A percentile compares a stretch with the other conserved stretches of the same genome.
These are phyloP conservation scores for Ophiostoma perfectum DNA, from an alignment of 2,329 filamentous ascomycete species.

Conservation along the genomic window DNA sequence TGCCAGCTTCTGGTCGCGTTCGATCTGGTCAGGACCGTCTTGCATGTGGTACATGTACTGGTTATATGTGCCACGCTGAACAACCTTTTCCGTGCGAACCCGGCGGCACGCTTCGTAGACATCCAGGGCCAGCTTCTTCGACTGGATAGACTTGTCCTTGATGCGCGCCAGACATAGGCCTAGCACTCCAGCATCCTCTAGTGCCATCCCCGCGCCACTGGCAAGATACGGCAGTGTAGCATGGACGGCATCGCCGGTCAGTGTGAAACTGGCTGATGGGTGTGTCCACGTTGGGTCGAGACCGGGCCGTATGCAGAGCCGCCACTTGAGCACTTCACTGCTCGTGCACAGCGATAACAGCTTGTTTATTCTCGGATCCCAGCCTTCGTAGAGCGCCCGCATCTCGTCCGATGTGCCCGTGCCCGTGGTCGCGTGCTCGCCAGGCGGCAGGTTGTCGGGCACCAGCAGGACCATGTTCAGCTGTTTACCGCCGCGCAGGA, in stretches of 20 bases:
- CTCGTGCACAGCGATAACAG: constrained; percentile 35
- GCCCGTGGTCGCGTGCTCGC: constrained; percentile 29
- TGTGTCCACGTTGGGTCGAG: constrained; percentile 40
- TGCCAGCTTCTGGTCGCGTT: constrained; percentile 20
- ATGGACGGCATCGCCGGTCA: constrained; percentile 22
- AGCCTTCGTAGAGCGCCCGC: constrained; percentile 33
- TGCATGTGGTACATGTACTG: constrained; percentile 26
- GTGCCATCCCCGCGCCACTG: constrained; percentile 42
- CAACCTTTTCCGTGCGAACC: constrained; percentile 22
- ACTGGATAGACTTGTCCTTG: constrained; percentile 1
- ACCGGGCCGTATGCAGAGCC: constrained; percentile 40
- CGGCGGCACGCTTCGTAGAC: constrained; percentile 26
- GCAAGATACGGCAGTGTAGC: constrained; percentile 41
- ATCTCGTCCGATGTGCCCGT: constrained; percentile 34
- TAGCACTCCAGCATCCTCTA: constrained; percentile 40
- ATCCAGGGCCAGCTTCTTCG: constrained; percentile 19
- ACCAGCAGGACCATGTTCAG: constrained; percentile 35
- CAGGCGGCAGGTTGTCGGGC: constrained; percentile 26
- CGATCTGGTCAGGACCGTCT: constrained; percentile 23
- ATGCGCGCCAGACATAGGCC: constrained; percentile 25
- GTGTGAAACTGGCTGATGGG: constrained; percentile 23
- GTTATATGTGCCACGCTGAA: constrained; percentile 24
- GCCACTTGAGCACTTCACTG: constrained; percentile 44
- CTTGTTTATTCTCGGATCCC: constrained; percentile 36
- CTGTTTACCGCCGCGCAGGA: constrained; percentile 32